These are phyloP conservation scores for Agrocybe pediades DNA, from an alignment of 768 basidiomycete species.

Conservation along the genomic window DNA sequence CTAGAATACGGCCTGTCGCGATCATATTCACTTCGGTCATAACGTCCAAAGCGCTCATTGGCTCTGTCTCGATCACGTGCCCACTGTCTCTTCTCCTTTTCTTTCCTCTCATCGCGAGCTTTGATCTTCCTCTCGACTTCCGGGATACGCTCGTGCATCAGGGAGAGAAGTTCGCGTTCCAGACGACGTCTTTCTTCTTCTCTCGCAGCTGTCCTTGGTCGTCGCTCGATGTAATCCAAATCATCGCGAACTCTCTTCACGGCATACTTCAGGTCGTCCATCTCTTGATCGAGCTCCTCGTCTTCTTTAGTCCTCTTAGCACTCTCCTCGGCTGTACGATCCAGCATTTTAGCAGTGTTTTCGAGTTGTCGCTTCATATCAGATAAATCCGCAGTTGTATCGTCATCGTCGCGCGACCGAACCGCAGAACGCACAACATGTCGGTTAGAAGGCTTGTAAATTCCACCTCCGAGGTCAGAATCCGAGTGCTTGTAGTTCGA, in stretches of 20 bases:
- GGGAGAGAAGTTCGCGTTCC: constrained; percentile 81
- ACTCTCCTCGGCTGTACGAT: constrained; percentile 67
- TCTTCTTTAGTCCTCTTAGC: constrained; percentile 73
- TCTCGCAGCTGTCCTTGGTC: constrained; percentile 68
- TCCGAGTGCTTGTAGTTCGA: constrained; percentile 88
- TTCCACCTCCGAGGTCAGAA: constrained; percentile 55
- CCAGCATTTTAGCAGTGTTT: constrained; percentile 79
- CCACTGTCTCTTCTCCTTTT: constrained; percentile 80
- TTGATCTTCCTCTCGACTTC: constrained; percentile 87
- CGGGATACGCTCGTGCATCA: constrained; percentile 91
- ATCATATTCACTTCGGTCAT: constrained; percentile 47
- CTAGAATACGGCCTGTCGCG: constrained; percentile 19
- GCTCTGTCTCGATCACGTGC: constrained; percentile 77
- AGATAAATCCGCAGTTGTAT: constrained; percentile 68
- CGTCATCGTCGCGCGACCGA: constrained; percentile 70
- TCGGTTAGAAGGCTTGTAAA: constrained; percentile 80
- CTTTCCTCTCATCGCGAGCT: constrained; percentile 72
- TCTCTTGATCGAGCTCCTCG: constrained; percentile 87
- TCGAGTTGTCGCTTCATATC: constrained; percentile 85
- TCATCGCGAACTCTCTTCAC: constrained; percentile 90
- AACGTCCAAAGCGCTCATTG: constrained; percentile 80
- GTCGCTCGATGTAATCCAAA: constrained; percentile 81
- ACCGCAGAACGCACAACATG: constrained; percentile 87
- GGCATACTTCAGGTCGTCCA: constrained; percentile 82
- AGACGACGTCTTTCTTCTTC: constrained; percentile 86